Percentiles rank a stretch among this genome's conserved stretches.
phyloP scores from a whole-genome alignment of 257 asterid species.

The Solanum chaucha region DNA sequence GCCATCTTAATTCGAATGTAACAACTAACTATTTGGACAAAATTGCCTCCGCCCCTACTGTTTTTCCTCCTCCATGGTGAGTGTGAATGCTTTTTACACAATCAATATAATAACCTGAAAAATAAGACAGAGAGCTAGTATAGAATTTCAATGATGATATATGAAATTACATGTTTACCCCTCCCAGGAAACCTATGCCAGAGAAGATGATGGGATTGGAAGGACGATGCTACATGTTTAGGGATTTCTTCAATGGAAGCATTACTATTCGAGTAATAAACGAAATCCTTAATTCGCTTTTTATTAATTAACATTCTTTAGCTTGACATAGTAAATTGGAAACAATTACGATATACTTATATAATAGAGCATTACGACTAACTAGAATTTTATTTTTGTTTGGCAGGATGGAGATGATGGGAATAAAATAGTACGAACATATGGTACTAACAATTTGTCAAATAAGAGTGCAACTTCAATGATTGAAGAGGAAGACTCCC shows the following conservation, averaged over 20 bases:
- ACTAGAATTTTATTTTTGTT: neutral
- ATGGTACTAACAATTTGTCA: neutral
- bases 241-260: constrained; percentile 17
- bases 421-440: neutral
- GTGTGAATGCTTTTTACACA: neutral
- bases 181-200: neutral
- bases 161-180: neutral
- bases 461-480: neutral
- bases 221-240: constrained; percentile 9
- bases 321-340: neutral
- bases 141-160: neutral
- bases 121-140: no score
- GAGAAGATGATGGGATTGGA: neutral
- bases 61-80: constrained; percentile 1
- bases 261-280: constrained; percentile 1
- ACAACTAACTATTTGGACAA: neutral
- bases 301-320: neutral
- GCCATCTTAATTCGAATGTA: neutral
- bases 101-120: neutral
- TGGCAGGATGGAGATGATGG: neutral
- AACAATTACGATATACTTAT: neutral
- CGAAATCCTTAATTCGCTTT: neutral
- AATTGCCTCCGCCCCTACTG: neutral
- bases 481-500: neutral
- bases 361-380: neutral